phyloP scores from a whole-genome alignment of 345 rosid species.

The Hirschfeldia incana region DNA sequence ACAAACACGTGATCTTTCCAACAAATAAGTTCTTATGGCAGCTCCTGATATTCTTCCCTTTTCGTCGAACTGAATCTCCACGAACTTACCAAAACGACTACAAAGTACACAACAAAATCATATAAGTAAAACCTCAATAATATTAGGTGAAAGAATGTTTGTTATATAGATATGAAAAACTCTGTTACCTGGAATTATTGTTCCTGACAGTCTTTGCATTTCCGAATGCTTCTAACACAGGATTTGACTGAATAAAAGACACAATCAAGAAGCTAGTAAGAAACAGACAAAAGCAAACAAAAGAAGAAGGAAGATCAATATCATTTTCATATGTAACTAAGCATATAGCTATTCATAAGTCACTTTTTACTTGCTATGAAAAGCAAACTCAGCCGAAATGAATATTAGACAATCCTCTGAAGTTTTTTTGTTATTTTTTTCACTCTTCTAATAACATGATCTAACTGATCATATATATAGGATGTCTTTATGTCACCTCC shows the following conservation, averaged over 20 bases:
- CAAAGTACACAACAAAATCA: slow-evolving; percentile 30
- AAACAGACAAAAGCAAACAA: slow-evolving; percentile 6
- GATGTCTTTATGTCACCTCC: slow-evolving; percentile 58
- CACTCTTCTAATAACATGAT: slow-evolving; percentile 13
- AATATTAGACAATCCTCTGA: too few relatives aligned
- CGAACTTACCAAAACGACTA: slow-evolving; percentile 99
- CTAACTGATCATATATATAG: not conserved
- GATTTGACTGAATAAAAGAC: slow-evolving; percentile 78
- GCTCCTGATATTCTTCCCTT: slow-evolving; percentile 96
- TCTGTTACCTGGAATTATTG: slow-evolving; percentile 86
- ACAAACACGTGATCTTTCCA: slow-evolving; percentile 99
- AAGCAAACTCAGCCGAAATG: too few relatives aligned
- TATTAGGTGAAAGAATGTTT: not conserved
- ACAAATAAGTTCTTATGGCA: slow-evolving; percentile 94
- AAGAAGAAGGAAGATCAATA: not conserved
- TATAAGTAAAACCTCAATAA: not conserved
- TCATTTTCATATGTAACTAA: not conserved
- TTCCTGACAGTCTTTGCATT: slow-evolving; percentile 98
- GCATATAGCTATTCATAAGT: not conserved
- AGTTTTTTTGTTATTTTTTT: not conserved
- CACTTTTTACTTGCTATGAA: too few relatives aligned
- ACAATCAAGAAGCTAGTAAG: slow-evolving; percentile 21
- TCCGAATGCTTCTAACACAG: slow-evolving; percentile 99
- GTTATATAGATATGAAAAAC: not conserved
- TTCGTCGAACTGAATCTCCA: slow-evolving; percentile 95